These are phyloP conservation scores for Adansonia madagascariensis DNA, from an alignment of 441 rosid genomes.

Conservation along the genomic window DNA sequence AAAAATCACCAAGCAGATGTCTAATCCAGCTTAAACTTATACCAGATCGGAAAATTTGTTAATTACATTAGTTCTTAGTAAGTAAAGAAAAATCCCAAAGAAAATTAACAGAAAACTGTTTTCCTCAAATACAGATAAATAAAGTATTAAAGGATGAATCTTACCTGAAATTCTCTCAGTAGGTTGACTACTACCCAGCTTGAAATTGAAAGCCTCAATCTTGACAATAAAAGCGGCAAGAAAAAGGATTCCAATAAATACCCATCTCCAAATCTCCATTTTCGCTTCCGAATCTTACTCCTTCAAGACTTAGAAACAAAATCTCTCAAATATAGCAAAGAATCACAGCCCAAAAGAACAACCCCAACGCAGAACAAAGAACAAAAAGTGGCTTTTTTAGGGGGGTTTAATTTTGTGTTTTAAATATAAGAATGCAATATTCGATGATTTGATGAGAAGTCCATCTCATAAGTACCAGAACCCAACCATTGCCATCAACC, in stretches of 20 bases:
- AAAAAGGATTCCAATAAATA: conserved; percentile 50
- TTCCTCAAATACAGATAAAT: not conserved
- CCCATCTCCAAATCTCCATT: conserved; percentile 64
- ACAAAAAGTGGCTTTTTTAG: conserved; percentile 24
- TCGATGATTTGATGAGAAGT: conserved; percentile 32
- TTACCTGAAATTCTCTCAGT: conserved; percentile 92
- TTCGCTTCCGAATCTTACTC: conserved; percentile 6
- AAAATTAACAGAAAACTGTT: not conserved
- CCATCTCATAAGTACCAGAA: conserved; percentile 38
- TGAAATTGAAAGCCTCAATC: conserved; percentile 46
- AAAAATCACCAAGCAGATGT: not conserved
- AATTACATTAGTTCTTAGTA: not conserved
- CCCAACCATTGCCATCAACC: conserved; percentile 28
- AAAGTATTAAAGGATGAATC: conserved; percentile 11
- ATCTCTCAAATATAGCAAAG: conserved; percentile 30
- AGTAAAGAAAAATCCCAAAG: conserved; percentile 5
- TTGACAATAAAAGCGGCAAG: conserved; percentile 40
- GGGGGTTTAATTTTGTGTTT: not conserved
- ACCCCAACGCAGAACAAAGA: conserved; percentile 17
- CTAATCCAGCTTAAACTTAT: not conserved
- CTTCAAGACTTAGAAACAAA: not conserved
- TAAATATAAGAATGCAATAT: not conserved
- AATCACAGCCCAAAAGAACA: not conserved
- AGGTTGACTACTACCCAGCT: conserved; percentile 65
- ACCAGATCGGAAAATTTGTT: not conserved